These are phyloP conservation scores for Sphagnum fallax DNA, from an alignment of 228 moss, liverwort and hornwort genomes.

Conservation along the genomic window DNA sequence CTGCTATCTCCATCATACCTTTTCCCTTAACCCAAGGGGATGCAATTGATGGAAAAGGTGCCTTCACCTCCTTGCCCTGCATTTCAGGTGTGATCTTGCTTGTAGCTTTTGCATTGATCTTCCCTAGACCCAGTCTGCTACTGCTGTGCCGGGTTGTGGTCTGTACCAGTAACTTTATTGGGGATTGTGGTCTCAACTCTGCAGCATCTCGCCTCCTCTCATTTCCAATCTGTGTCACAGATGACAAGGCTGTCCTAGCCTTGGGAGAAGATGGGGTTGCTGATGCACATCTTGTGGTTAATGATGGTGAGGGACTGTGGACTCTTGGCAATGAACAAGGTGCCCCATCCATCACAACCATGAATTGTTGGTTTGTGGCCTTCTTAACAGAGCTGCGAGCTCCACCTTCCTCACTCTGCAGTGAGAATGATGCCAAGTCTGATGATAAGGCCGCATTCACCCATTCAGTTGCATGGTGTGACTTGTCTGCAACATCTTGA, in stretches of 20 bases:
- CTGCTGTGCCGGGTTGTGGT: slow-evolving; percentile 19
- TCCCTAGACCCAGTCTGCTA: slow-evolving; percentile 26
- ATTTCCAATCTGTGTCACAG: slow-evolving; percentile 17
- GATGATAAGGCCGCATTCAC: slow-evolving; percentile 54
- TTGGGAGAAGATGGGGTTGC: slow-evolving; percentile 36
- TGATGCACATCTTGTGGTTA: slow-evolving; percentile 5
- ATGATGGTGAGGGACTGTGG: slow-evolving; percentile 31
- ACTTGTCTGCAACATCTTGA: slow-evolving; percentile 27
- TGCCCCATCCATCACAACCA: slow-evolving; percentile 33
- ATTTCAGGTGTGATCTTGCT: slow-evolving; percentile 40
- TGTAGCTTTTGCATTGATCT: slow-evolving; percentile 24
- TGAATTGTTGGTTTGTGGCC: slow-evolving; percentile 16
- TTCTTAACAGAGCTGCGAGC: slow-evolving; percentile 11
- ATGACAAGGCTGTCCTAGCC: slow-evolving; percentile 25
- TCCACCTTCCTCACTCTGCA: slow-evolving; percentile 32
- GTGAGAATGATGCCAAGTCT: slow-evolving; percentile 34
- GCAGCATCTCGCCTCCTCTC: slow-evolving; percentile 26
- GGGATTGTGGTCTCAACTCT: slow-evolving; percentile 39
- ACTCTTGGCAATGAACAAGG: slow-evolving; percentile 30
- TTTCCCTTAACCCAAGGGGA: slow-evolving; percentile 43
- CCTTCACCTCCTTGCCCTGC: slow-evolving; percentile 4
- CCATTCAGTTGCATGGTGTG: slow-evolving; percentile 38
- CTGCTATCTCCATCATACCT: slow-evolving; percentile 35
- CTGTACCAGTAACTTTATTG: slow-evolving; percentile 36
- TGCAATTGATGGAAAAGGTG: slow-evolving; percentile 9